Percentiles rank a stretch among this genome's conserved stretches.
Conservation (phyloP, 371 early-diverging fungal genomes). For the Choanephora cucurbitarum region DNA sequence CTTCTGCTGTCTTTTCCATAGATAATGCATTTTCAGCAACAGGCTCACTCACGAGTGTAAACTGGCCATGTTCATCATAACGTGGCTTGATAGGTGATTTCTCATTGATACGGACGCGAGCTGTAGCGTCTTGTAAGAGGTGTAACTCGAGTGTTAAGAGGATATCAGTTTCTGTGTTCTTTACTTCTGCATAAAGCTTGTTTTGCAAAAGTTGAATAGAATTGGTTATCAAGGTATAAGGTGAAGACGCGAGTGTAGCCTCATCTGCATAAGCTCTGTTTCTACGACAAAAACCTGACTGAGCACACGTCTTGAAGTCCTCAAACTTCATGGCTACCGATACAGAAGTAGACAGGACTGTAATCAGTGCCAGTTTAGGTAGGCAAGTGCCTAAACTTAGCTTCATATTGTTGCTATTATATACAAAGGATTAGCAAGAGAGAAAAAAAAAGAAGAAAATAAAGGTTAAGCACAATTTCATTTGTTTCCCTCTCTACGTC, state of each 20-base stretch:
- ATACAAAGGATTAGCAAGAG: not conserved
- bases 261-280: conserved; percentile 85
- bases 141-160: conserved; percentile 51
- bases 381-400: conserved; percentile 11
- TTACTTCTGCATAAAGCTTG: conserved; percentile 58
- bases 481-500: too few relatives aligned
- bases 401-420: conserved; percentile 9
- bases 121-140: conserved; percentile 59
- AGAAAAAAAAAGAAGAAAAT: not conserved
- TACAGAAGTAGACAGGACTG: conserved; percentile 10
- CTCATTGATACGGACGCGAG: conserved; percentile 74
- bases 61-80: conserved; percentile 68
- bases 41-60: conserved; percentile 57
- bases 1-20: conserved; percentile 14
- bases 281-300: conserved; percentile 88
- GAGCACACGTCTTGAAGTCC: conserved; percentile 91
- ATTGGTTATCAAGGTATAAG: conserved; percentile 61
- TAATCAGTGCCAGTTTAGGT: conserved; percentile 14
- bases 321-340: conserved; percentile 52
- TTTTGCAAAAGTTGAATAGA: conserved; percentile 52
- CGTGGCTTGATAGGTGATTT: conserved; percentile 67
- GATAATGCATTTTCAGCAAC: conserved; percentile 26
- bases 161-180: conserved; percentile 55
- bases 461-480: not conserved
- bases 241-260: conserved; percentile 47